Evolutionary conservation across 371 early-diverging fungal species (phyloP), one percentile per base, ranked within the genome.

Genomic region (Chytridium lagenaria): DNA sequence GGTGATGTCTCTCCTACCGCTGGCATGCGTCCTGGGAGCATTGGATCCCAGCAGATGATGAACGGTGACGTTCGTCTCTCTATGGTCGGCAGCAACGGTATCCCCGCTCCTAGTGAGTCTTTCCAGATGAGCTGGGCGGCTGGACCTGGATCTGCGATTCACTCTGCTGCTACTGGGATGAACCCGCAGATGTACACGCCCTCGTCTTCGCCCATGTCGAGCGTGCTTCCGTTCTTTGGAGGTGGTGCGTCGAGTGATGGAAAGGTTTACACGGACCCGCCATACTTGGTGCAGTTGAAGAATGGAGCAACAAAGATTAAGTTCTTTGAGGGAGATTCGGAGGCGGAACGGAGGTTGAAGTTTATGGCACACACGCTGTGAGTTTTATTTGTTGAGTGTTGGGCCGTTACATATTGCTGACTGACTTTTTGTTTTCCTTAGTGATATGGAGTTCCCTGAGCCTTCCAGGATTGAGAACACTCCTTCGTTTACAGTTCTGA

Each of bases 351-450:
- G 34, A 91, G 95, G 49, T 91, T 95, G 59, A 89, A 89, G 50
- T 95, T 93, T 78, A 93, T 95, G 84, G 94, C 94, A 1, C 93
- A 94, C 78, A 91, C 92, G 64, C 81, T 95, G 44, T 44, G 44
- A 44, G 44, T 44, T 44, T 44, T 44, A 12, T 44, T 44, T 44
- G 7, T 44, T 7, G 7, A 44, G 44, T 44, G 7, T 44, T 44
- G 44, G 44, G 44, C 19, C 19, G 7, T 44, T 44, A 12, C 12
- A 7, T 44, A 44, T 12, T 78, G 30, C 10, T 72, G 40, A 5
- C 26, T 50, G 7, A 7, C 28, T 68, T 44, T n/a, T 26, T 7
- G 19, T 44, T 44, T 44, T 44, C 12, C 7, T 12, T 19, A 44
- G 44, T 61, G 37, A 30, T 10, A 93, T 93, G 0, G 88, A 90